A percentile compares a stretch with the other conserved stretches of the same genome.
Conservation (phyloP, 139 green algal genomes). For the Bryopsis sp. region DNA sequence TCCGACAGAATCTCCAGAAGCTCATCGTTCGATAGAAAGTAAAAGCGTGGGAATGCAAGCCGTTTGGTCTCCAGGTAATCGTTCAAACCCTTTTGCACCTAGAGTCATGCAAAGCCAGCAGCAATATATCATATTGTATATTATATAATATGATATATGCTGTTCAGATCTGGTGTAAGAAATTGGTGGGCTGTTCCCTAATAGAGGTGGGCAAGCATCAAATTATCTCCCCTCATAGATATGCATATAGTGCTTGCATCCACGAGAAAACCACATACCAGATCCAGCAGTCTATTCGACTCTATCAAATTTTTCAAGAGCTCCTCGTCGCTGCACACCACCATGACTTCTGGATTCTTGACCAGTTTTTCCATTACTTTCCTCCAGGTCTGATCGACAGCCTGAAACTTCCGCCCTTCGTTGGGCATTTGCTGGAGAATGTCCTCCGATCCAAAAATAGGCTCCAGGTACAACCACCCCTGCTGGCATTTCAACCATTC, state of each 20-base stretch:
- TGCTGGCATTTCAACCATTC: conserved; percentile 65
- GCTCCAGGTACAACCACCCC: conserved; percentile 75
- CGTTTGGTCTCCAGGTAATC: conserved; percentile 81
- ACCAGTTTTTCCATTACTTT: conserved; percentile 61
- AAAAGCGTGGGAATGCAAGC: conserved; percentile 76
- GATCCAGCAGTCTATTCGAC: conserved; percentile 65
- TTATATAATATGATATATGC: no score
- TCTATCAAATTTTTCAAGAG: conserved; percentile 60
- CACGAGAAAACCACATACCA: conserved; percentile 25
- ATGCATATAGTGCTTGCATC: no score
- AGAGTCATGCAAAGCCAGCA: no score
- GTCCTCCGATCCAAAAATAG: conserved; percentile 76
- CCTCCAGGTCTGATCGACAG: conserved; percentile 67
- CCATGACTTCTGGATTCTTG: conserved; percentile 59
- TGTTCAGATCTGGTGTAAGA: no score
- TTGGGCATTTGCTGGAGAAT: conserved; percentile 83
- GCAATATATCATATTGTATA: no score
- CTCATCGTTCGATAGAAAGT: conserved; percentile 74
- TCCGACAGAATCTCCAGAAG: conserved; percentile 66
- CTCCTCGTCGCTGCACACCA: conserved; percentile 57
- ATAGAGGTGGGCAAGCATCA: no score
- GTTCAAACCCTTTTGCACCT: conserved; percentile 46
- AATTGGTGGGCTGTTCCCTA: no score
- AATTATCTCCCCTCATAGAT: no score
- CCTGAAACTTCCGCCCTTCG: conserved; percentile 72